These are phyloP conservation scores for Lactarius tabidus DNA, from an alignment of 768 basidiomycete genomes.

Conservation along the genomic window DNA sequence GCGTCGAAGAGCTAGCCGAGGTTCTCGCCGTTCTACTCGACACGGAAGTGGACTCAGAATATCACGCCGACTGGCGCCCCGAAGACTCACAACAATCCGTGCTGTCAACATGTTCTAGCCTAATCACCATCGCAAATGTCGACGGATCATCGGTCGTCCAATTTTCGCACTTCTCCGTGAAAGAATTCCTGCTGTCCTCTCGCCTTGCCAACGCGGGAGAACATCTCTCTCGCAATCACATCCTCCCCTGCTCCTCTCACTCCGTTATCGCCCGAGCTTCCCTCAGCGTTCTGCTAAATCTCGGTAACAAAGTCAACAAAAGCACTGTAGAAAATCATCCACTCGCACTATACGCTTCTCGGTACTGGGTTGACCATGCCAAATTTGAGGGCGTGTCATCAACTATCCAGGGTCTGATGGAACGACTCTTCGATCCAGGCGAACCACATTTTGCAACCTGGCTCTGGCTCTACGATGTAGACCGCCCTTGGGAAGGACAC, in stretches of 20 bases:
- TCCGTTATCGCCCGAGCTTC: neutral
- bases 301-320: neutral
- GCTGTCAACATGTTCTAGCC: neutral
- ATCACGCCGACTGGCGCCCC: neutral
- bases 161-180: neutral
- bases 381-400: neutral
- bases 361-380: constrained; percentile 4
- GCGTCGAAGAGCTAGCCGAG: constrained; percentile 3
- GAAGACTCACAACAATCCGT: neutral
- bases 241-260: neutral
- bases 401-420: neutral
- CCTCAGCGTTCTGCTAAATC: neutral
- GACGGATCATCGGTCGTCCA: neutral
- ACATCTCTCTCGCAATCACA: neutral
- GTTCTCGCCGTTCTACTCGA: neutral
- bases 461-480: constrained; percentile 8
- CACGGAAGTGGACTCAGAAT: neutral
- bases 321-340: neutral
- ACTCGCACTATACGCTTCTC: constrained; percentile 7
- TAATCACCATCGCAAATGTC: neutral
- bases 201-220: neutral
- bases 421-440: neutral
- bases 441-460: constrained; percentile 2
- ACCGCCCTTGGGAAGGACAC: neutral
- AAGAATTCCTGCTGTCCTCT: neutral